Conservation (phyloP, 768 basidiomycete genomes). For the Epithele typhae region DNA sequence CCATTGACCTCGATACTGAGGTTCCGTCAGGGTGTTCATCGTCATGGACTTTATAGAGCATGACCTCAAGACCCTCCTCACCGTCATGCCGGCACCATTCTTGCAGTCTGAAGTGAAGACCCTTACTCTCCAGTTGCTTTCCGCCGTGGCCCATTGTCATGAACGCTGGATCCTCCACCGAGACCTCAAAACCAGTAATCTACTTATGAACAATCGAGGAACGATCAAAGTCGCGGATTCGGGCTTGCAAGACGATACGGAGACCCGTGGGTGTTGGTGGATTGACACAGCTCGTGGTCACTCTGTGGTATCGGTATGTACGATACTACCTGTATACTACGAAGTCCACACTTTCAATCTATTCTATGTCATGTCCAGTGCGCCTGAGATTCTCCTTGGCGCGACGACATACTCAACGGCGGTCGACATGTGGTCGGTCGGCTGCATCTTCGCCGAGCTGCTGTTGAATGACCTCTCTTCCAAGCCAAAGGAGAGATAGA, state of each 20-base stretch:
- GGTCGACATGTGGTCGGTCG: slow-evolving; percentile 98
- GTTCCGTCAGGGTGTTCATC: slow-evolving; percentile 83
- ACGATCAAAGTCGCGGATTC: slow-evolving; percentile 99
- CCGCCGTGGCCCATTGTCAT: slow-evolving; percentile 92
- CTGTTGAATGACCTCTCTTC: slow-evolving; percentile 95
- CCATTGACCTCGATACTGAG: not conserved
- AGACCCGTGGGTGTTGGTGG: slow-evolving; percentile 96
- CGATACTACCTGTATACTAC: not conserved
- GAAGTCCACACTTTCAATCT: slow-evolving; percentile 15
- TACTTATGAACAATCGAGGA: slow-evolving; percentile 98
- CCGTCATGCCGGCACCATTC: slow-evolving; percentile 94
- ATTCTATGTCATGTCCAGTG: slow-evolving; percentile 41
- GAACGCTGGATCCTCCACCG: slow-evolving; percentile 97
- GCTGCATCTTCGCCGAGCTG: slow-evolving; percentile 97
- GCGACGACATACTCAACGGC: slow-evolving; percentile 92
- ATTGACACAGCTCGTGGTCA: slow-evolving; percentile 97
- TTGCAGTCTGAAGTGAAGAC: slow-evolving; percentile 98
- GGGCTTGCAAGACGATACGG: slow-evolving; percentile 93
- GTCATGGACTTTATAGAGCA: slow-evolving; percentile 99
- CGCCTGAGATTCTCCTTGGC: slow-evolving; percentile 93
- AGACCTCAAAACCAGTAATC: slow-evolving; percentile 95
- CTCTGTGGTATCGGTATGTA: slow-evolving; percentile 93
- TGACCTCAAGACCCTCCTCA: slow-evolving; percentile 94
- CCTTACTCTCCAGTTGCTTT: slow-evolving; percentile 86
- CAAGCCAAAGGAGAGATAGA: slow-evolving; percentile 96